Conservation (phyloP, 129 eudicot genomes). For the Centaurea solstitialis region DNA sequence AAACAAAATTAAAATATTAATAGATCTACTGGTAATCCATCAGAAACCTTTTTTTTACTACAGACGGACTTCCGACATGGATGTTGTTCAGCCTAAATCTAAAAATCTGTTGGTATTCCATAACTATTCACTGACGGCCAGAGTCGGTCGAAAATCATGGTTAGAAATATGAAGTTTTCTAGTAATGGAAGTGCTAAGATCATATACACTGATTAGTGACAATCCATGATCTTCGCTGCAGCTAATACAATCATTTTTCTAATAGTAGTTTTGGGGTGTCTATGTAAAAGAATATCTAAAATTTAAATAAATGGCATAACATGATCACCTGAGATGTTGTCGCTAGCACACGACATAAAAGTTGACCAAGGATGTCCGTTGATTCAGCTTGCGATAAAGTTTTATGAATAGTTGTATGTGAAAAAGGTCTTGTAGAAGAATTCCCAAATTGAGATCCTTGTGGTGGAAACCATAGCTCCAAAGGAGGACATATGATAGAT, state of each 20-base stretch:
- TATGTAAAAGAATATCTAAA: background rate
- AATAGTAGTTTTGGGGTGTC: background rate
- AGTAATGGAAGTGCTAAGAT: background rate
- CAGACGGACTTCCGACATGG: too few species aligned
- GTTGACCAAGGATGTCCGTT: background rate
- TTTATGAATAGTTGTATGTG: slow-evolving; percentile 1
- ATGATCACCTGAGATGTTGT: slow-evolving; percentile 20
- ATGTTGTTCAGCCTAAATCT: too few species aligned
- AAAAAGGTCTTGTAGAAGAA: slow-evolving; percentile 7
- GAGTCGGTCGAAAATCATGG: too few species aligned
- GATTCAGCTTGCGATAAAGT: slow-evolving; percentile 14
- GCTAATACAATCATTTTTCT: background rate
- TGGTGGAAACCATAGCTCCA: slow-evolving; percentile 5
- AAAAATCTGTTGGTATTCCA: too few species aligned
- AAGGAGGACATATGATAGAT: slow-evolving; percentile 5
- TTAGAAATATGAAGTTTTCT: too few species aligned
- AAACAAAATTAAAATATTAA: too few species aligned
- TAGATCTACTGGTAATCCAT: too few species aligned
- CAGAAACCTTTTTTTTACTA: too few species aligned
- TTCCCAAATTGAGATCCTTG: background rate
- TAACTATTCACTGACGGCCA: too few species aligned
- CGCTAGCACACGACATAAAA: slow-evolving; percentile 5
- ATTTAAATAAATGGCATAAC: background rate
- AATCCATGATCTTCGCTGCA: background rate
- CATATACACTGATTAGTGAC: background rate